These are phyloP conservation scores for Candida saitoana DNA, from an alignment of 805 yeast species.

Conservation along the genomic window DNA sequence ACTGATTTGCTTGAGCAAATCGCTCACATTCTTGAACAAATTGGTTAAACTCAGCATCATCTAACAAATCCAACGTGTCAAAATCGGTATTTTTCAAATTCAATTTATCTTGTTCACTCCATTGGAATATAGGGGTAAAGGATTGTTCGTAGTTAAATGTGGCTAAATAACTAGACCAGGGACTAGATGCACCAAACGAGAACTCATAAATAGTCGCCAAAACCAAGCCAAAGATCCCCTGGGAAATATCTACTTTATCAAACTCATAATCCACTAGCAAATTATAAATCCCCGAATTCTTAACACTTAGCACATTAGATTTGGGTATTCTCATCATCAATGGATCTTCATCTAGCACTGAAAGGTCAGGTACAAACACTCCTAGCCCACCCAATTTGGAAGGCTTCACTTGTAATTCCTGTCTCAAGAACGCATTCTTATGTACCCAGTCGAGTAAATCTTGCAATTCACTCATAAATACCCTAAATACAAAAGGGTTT, in stretches of 20 bases:
- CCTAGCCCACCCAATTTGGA: constrained; percentile 62
- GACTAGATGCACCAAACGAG: constrained; percentile 56
- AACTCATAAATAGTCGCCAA: constrained; percentile 71
- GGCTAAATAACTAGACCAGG: constrained; percentile 69
- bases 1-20: constrained; percentile 34
- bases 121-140: constrained; percentile 57
- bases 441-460: constrained; percentile 45
- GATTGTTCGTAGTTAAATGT: constrained; percentile 42
- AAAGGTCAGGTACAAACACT: constrained; percentile 51
- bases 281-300: constrained; percentile 62
- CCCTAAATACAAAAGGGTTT: too few relatives aligned
- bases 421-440: constrained; percentile 53
- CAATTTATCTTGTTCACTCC: constrained; percentile 50
- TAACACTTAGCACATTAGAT: constrained; percentile 50
- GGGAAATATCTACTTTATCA: constrained; percentile 23
- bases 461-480: constrained; percentile 2
- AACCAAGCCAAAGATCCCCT: constrained; percentile 63
- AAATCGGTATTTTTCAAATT: constrained; percentile 59
- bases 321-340: constrained; percentile 59
- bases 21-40: constrained; percentile 37
- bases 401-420: constrained; percentile 41
- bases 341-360: constrained; percentile 20
- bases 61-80: constrained; percentile 57
- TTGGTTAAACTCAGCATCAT: constrained; percentile 37
- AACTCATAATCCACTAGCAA: constrained; percentile 50